A percentile compares a stretch with the other conserved stretches of the same genome.
phyloP scores from a whole-genome alignment of 129 eudicot species.

The Solidago caesia region DNA sequence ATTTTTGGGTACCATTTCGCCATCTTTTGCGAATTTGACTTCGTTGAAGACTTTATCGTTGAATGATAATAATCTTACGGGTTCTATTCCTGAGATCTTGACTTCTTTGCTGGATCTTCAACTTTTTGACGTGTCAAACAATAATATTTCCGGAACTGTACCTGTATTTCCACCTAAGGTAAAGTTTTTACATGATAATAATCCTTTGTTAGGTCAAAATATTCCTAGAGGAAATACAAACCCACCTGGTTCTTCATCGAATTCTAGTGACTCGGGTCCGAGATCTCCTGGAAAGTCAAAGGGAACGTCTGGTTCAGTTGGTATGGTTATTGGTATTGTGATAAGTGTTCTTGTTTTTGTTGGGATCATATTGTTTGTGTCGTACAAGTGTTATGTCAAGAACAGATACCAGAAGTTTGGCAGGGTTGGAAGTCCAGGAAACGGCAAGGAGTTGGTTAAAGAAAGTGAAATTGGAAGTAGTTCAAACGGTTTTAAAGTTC shows the following conservation, averaged over 20 bases:
- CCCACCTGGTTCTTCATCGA: not conserved
- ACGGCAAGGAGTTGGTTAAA: slow-evolving; percentile 9
- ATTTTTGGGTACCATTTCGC: slow-evolving; percentile 16
- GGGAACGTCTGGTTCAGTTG: not conserved
- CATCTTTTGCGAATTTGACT: slow-evolving; percentile 14
- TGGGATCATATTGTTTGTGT: slow-evolving; percentile 13
- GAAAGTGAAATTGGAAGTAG: slow-evolving; percentile 7
- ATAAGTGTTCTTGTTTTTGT: slow-evolving; percentile 7
- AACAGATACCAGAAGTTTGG: slow-evolving; percentile 18
- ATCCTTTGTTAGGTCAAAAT: slow-evolving; percentile 7
- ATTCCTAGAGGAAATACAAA: not conserved
- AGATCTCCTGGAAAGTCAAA: not conserved
- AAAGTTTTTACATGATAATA: slow-evolving; percentile 7
- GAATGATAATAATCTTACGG: slow-evolving; percentile 7
- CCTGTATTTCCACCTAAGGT: slow-evolving; percentile 6
- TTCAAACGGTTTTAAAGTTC: not conserved
- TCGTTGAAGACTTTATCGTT: not conserved
- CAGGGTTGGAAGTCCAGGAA: slow-evolving; percentile 21
- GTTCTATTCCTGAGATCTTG: slow-evolving; percentile 16
- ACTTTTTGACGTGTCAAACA: slow-evolving; percentile 5
- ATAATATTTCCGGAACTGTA: not conserved
- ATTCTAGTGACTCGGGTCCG: not conserved
- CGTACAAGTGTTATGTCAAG: slow-evolving; percentile 14
- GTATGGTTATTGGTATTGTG: slow-evolving; percentile 5
- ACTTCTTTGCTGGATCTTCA: slow-evolving; percentile 7